phyloP scores from a whole-genome alignment of 2,329 filamentous ascomycete species.

The Eurotiales sp. region DNA sequence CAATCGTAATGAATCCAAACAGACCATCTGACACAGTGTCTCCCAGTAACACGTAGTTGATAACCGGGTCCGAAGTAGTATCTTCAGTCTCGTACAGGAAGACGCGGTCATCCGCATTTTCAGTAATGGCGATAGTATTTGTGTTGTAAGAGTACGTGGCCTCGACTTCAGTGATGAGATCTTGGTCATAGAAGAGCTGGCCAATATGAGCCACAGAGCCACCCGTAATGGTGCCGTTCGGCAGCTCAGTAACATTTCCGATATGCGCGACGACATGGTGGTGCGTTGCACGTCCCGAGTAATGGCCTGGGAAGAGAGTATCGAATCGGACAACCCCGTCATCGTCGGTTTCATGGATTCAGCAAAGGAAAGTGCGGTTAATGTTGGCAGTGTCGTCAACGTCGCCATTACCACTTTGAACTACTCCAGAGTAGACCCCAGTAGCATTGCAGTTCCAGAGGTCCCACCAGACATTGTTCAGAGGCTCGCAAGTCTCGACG shows the following conservation, averaged over 20 bases:
- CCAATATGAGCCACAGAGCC: constrained; percentile 56
- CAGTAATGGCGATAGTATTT: constrained; percentile 28
- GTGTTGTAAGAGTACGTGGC: constrained; percentile 31
- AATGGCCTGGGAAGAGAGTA: constrained; percentile 44
- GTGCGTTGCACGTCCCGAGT: constrained; percentile 33
- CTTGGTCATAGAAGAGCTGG: constrained; percentile 60
- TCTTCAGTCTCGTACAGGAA: constrained; percentile 43
- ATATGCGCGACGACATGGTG: constrained; percentile 29
- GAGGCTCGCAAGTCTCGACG: constrained; percentile 37
- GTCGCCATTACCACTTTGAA: constrained; percentile 27
- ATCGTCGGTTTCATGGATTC: constrained; percentile 40
- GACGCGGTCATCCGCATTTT: constrained; percentile 41
- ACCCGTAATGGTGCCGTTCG: constrained; percentile 39
- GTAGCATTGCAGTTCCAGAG: constrained; percentile 36
- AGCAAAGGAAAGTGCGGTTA: constrained; percentile 40
- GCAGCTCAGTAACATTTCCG: constrained; percentile 24
- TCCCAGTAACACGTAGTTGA: constrained; percentile 54
- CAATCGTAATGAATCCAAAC: constrained; percentile 15
- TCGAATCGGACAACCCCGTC: constrained; percentile 42
- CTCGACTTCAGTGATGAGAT: constrained; percentile 50
- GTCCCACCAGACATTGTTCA: constrained; percentile 31
- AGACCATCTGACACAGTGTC: constrained; percentile 45
- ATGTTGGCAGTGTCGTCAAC: constrained; percentile 26
- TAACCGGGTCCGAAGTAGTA: constrained; percentile 51
- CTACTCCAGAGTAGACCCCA: constrained; percentile 28